Evolutionary conservation across 1,284 basidiomycete genomes (phyloP), one percentile per base, ranked within the genome.

Genomic region (Apiotrichum veenhuisii): DNA sequence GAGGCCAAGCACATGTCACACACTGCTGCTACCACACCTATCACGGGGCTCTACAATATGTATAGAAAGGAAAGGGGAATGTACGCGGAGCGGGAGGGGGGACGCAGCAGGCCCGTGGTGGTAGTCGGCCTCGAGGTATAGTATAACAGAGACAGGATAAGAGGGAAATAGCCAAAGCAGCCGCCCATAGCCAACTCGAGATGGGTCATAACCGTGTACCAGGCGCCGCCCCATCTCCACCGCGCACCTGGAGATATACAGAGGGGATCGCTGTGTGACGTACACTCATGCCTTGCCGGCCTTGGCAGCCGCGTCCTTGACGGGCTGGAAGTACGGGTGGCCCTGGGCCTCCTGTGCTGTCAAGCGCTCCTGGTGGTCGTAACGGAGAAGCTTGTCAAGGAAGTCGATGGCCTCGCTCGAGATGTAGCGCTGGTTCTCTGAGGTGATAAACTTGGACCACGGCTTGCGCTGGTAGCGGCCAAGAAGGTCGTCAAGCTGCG

Each of bases 371-470:
- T 96, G 92, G 74, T 98, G 95, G 75, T 98, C 77, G 76, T 98
- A 98, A 48, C 91, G 86, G 69, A 98, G 83, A 46, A 98, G 82
- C 79, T 94, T 94, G 80, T 98, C 95, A 61, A 98, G 79, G 71
- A 98, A 88, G 80, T 98, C 93, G 69, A 94, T 88, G n/a, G 92
- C 93, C 72, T 95, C 92, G 74, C 92, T 96, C n/a, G 91, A 92
- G 65, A 98, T 92, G 78, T 91, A 97, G 54, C 93, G 85, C 77
- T 96, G 91, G 76, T 97, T 98, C 73, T 98, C 95, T 46, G 69
- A 87, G 9, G 90, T 94, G 68, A 95, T 88, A 77, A 96, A 95
- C 59, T 87, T 83, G 48, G 88, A 86, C 93, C 95, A 98, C 5
- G 92, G 88, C 77, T 95, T 97, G 73, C 89, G 85, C 58, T 88